These are phyloP conservation scores for Phytophthora meadii DNA, from an alignment of 352 stramenopile genomes.

Conservation along the genomic window DNA sequence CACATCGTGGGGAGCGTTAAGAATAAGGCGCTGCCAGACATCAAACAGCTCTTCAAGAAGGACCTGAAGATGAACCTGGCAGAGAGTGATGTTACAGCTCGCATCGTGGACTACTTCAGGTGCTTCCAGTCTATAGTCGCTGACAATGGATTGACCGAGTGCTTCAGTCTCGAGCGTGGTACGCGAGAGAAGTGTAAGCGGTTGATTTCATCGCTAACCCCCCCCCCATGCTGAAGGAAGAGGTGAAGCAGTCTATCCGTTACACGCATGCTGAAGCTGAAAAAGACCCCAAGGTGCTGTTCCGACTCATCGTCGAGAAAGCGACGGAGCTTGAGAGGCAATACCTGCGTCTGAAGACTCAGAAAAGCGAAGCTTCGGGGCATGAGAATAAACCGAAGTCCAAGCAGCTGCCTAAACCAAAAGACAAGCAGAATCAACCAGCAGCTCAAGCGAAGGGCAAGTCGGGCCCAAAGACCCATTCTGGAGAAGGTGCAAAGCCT, in stretches of 20 bases:
- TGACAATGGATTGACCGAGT: background rate
- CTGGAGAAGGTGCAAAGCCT: no score
- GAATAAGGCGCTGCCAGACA: no score
- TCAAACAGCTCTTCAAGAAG: no score
- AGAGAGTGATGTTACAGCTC: slow-evolving; percentile 8
- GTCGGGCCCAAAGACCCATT: background rate
- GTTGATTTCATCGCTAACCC: slow-evolving; percentile 10
- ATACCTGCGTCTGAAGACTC: slow-evolving; percentile 1
- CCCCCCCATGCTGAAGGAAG: slow-evolving; percentile 1
- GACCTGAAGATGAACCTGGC: background rate
- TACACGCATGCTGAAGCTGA: background rate
- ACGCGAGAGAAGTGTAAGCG: slow-evolving; percentile 10
- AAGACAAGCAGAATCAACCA: background rate
- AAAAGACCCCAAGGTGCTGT: slow-evolving; percentile 3
- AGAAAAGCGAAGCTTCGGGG: slow-evolving; percentile 2
- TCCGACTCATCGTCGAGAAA: slow-evolving; percentile 13
- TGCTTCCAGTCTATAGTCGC: no score
- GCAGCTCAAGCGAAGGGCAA: slow-evolving; percentile 3
- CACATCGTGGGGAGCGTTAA: no score
- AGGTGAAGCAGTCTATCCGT: slow-evolving; percentile 13
- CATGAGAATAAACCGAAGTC: background rate
- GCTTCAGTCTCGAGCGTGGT: background rate
- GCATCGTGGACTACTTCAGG: slow-evolving; percentile 15
- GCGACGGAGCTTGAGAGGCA: slow-evolving; percentile 8
- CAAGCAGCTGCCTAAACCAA: background rate